Conservation (phyloP, 257 asterid species). For the Eucommia ulmoides region DNA sequence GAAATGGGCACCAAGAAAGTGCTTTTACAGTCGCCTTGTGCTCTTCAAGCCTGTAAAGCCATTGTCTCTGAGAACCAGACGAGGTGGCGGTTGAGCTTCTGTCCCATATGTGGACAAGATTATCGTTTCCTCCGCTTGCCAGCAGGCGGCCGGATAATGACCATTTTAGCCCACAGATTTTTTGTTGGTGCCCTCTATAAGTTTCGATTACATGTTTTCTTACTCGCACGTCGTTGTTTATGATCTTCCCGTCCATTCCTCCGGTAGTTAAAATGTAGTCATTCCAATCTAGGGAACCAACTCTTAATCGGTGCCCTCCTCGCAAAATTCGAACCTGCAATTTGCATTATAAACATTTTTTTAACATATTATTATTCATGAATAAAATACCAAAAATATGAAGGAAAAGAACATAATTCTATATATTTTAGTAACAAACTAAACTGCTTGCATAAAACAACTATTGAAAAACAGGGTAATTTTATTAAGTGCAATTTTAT, state of each 20-base stretch:
- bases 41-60: constrained; percentile 25
- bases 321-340: constrained; percentile 23
- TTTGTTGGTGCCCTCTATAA: constrained; percentile 22
- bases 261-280: constrained; percentile 23
- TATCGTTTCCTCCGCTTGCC: constrained; percentile 40
- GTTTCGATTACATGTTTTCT: constrained; percentile 17
- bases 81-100: constrained; percentile 14
- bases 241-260: constrained; percentile 26
- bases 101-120: constrained; percentile 21
- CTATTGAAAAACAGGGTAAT: too few species aligned
- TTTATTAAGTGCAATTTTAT: too few species aligned
- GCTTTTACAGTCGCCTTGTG: constrained; percentile 40
- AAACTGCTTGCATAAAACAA: too few species aligned
- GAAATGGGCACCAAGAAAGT: constrained; percentile 46
- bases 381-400: background rate
- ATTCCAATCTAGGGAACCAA: constrained; percentile 37
- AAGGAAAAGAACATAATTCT: background rate
- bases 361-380: too few species aligned
- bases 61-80: constrained; percentile 17
- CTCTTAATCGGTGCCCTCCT: constrained; percentile 27
- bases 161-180: constrained; percentile 30
- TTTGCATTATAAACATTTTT: too few species aligned
- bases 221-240: constrained; percentile 24
- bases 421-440: too few species aligned
- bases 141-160: constrained; percentile 24